Conservation (phyloP, 345 rosid genomes). For the Schrenkiella parvula region DNA sequence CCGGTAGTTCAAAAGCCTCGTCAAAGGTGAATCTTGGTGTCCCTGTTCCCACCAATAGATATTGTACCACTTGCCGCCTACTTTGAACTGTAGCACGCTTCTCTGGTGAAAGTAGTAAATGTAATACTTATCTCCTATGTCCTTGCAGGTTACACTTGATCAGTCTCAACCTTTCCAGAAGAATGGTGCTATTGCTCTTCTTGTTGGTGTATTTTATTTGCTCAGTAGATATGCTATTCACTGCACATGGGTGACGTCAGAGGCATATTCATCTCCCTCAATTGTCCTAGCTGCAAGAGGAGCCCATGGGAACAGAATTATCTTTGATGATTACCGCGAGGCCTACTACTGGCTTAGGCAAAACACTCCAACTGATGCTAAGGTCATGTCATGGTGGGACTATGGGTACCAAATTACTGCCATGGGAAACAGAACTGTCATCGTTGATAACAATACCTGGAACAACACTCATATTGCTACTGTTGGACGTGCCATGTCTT, state of each 20-base stretch:
- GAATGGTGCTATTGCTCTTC: constrained; percentile 84
- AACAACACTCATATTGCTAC: constrained; percentile 99
- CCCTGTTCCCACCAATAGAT: neutral
- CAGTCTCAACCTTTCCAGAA: constrained; percentile 95
- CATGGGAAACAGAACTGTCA: constrained; percentile 99
- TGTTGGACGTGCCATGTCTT: constrained; percentile 99
- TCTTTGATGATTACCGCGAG: constrained; percentile 98
- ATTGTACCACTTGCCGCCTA: neutral
- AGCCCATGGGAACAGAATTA: constrained; percentile 90
- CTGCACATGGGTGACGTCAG: constrained; percentile 99
- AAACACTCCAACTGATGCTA: constrained; percentile 94
- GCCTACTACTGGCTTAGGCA: constrained; percentile 99
- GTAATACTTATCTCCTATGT: constrained; percentile 16
- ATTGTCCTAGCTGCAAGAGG: constrained; percentile 99
- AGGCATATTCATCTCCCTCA: constrained; percentile 99
- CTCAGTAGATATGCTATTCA: constrained; percentile 86
- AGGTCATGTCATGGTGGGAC: constrained; percentile 99
- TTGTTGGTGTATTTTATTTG: constrained; percentile 82
- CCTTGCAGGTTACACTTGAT: constrained; percentile 64
- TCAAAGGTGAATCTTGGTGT: constrained; percentile 61
- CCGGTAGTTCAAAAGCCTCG: constrained; percentile 64
- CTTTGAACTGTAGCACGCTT: neutral
- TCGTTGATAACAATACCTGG: constrained; percentile 99
- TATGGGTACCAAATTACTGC: constrained; percentile 99
- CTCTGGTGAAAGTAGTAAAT: neutral